These are phyloP conservation scores for Gossypioides kirkii DNA, from an alignment of 345 rosid species.

Conservation along the genomic window DNA sequence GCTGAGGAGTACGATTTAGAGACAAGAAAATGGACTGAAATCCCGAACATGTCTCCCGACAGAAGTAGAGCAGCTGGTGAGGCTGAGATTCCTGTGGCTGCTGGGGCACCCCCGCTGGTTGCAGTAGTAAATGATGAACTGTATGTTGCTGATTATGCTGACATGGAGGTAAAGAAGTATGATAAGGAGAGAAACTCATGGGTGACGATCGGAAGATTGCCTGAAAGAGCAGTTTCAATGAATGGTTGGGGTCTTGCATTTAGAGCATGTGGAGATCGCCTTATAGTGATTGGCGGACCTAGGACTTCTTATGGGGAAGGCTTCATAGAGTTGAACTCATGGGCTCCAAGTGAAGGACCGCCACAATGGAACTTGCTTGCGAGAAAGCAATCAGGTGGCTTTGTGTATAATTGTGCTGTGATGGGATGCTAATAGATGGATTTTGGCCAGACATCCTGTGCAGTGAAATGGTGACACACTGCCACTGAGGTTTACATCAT, in stretches of 20 bases:
- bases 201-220: constrained; percentile 65
- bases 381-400: constrained; percentile 64
- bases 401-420: constrained; percentile 95
- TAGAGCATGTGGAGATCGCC: constrained; percentile 78
- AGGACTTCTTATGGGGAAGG: constrained; percentile 60
- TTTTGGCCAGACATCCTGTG: constrained; percentile 19
- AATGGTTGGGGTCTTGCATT: constrained; percentile 97
- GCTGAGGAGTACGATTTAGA: constrained; percentile 79
- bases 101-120: constrained; percentile 82
- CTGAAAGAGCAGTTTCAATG: constrained; percentile 81
- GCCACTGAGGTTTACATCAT: constrained; percentile 33
- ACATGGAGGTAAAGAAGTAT: constrained; percentile 71
- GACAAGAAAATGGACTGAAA: constrained; percentile 59
- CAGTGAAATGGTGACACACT: constrained; percentile 26
- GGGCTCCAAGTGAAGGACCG: constrained; percentile 73
- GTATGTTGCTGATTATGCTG: constrained; percentile 80
- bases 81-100: constrained; percentile 49
- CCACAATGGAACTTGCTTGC: constrained; percentile 76
- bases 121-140: constrained; percentile 77
- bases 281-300: constrained; percentile 84
- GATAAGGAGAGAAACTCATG: constrained; percentile 53
- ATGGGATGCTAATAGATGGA: constrained; percentile 72
- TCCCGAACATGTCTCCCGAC: constrained; percentile 72
- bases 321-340: constrained; percentile 71
- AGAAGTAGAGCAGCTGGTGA: constrained; percentile 31